phyloP scores from a whole-genome alignment of 1,139 yeast species.

The Geotrichum phurueaensis region DNA sequence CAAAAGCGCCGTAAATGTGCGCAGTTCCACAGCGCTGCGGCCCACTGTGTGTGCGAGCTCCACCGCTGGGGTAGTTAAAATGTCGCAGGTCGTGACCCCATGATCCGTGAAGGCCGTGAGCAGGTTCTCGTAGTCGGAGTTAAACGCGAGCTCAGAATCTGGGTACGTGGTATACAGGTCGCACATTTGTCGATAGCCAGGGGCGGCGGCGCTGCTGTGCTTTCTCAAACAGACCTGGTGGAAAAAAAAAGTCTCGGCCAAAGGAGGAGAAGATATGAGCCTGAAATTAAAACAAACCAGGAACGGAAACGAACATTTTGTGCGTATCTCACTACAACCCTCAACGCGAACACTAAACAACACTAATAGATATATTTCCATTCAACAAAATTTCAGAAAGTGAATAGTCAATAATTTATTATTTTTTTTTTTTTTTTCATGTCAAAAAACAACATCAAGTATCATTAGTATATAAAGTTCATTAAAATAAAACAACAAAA shows the following conservation, averaged over 20 bases:
- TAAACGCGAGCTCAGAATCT: slow-evolving; percentile 9
- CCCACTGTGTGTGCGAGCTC: slow-evolving; percentile 44
- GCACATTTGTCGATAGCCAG: slow-evolving; percentile 9
- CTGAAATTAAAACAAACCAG: neutral
- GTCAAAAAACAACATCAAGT: neutral
- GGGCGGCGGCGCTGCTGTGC: neutral
- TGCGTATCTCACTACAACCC: neutral
- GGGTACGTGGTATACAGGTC: slow-evolving; percentile 16
- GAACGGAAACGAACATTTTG: neutral
- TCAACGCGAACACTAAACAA: neutral
- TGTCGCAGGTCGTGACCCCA: slow-evolving; percentile 40
- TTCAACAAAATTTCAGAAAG: neutral
- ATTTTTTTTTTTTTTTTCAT: neutral
- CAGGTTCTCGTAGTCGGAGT: slow-evolving; percentile 30
- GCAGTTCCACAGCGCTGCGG: slow-evolving; percentile 46
- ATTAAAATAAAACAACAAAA: neutral
- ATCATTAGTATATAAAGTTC: neutral
- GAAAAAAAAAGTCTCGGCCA: neutral
- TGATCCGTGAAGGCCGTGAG: slow-evolving; percentile 26
- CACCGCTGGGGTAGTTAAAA: slow-evolving; percentile 37
- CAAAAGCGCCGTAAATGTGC: slow-evolving; percentile 37
- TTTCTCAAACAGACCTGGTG: neutral
- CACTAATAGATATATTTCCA: neutral
- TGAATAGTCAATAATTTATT: neutral
- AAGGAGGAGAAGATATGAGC: neutral